phyloP scores from a whole-genome alignment of 163 green algal genomes.

The Chlamydomonas reinhardtii region DNA sequence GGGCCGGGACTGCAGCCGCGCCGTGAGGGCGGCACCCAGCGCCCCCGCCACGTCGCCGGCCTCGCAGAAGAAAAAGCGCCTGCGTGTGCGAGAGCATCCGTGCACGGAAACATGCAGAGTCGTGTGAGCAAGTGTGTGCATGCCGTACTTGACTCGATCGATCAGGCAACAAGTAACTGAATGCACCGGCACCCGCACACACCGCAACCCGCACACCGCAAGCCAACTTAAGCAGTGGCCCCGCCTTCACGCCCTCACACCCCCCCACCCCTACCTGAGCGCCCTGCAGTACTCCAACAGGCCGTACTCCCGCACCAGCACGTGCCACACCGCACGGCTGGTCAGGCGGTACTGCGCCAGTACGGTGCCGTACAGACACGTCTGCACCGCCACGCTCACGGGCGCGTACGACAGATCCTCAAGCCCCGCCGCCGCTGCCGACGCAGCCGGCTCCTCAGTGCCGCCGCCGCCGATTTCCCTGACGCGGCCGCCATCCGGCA shows the following conservation, averaged over 20 bases:
- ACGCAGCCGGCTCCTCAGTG: background rate
- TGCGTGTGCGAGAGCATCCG: no score
- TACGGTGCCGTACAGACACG: slow-evolving; percentile 20
- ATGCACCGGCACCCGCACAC: no score
- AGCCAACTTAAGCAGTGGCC: no score
- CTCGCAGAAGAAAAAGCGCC: slow-evolving; percentile 44
- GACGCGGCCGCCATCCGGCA: background rate
- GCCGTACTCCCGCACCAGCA: slow-evolving; percentile 39
- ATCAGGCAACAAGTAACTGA: no score
- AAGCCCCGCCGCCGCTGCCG: no score
- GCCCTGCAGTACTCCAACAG: slow-evolving; percentile 23
- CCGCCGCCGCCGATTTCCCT: background rate
- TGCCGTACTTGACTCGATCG: no score
- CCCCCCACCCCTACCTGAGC: background rate
- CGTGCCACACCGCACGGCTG: slow-evolving; percentile 35
- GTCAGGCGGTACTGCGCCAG: slow-evolving; percentile 44
- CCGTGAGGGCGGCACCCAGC: slow-evolving; percentile 8
- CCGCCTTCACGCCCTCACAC: no score
- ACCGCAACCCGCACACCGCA: no score
- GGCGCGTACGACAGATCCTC: slow-evolving; percentile 43
- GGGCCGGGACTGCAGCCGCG: background rate
- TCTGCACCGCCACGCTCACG: slow-evolving; percentile 22
- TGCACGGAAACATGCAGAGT: no score
- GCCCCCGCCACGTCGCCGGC: slow-evolving; percentile 24
- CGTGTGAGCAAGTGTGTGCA: no score